These are phyloP conservation scores for Penicillium maclennaniae DNA, from an alignment of 495 filamentous ascomycete genomes.

Conservation along the genomic window DNA sequence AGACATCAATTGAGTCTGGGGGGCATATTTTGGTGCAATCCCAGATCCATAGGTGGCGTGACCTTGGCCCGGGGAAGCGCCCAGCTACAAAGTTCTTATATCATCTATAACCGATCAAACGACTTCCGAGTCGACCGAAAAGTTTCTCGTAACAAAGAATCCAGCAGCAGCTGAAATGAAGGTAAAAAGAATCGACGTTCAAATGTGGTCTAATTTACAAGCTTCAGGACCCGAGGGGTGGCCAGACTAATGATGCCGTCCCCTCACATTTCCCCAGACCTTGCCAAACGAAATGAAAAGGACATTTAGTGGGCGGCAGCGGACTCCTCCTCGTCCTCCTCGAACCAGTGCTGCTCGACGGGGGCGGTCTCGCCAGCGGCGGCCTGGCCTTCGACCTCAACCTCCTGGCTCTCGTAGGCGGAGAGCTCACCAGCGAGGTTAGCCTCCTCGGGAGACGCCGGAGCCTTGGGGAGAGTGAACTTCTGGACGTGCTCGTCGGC, in stretches of 20 bases:
- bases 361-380: constrained; percentile 51
- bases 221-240: constrained; percentile 35
- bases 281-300: constrained; percentile 28
- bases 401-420: constrained; percentile 85
- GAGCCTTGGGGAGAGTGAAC: constrained; percentile 73
- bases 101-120: background rate
- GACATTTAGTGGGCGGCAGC: constrained; percentile 44
- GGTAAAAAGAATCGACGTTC: constrained; percentile 33
- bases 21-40: background rate
- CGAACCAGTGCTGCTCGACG: constrained; percentile 68
- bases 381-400: constrained; percentile 89
- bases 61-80: background rate
- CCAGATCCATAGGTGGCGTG: background rate
- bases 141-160: too few relatives aligned
- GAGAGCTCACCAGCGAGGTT: constrained; percentile 86
- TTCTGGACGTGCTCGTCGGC: constrained; percentile 87
- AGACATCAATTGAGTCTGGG: background rate
- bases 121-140: background rate
- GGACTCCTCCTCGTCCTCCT: constrained; percentile 57
- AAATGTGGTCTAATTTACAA: constrained; percentile 48
- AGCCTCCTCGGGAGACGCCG: constrained; percentile 84
- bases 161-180: constrained; percentile 9
- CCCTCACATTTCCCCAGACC: constrained; percentile 33
- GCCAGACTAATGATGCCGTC: constrained; percentile 22
- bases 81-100: background rate